Evolutionary conservation across 2,329 filamentous ascomycete genomes (phyloP).

Genomic region (Thermochaetoides dissita): DNA sequence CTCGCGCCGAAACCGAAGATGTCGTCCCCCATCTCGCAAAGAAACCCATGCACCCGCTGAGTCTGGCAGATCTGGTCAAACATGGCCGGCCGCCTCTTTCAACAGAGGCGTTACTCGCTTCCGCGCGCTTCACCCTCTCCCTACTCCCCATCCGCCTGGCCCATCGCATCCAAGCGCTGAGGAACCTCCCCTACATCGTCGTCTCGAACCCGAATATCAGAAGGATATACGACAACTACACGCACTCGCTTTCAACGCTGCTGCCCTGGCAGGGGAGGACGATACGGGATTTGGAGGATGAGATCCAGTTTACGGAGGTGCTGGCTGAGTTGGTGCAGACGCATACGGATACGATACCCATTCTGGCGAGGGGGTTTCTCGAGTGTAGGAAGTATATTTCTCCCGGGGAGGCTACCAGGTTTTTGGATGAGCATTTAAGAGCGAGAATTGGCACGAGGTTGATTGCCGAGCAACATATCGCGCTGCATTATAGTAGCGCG

Average conservation of each 20-base stretch:
- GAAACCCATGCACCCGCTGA: conserved; percentile 65
- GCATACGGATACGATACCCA: conserved; percentile 86
- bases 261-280: conserved; percentile 61
- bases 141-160: conserved; percentile 85
- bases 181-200: conserved; percentile 92
- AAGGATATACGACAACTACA: conserved; percentile 90
- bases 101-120: conserved; percentile 65
- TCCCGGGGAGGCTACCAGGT: conserved; percentile 68
- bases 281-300: conserved; percentile 69
- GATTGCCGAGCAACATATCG: conserved; percentile 93
- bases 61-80: conserved; percentile 75
- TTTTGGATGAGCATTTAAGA: conserved; percentile 85
- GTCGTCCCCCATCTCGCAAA: conserved; percentile 68
- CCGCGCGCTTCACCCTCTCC: conserved; percentile 88
- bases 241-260: conserved; percentile 81
- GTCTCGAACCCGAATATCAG: conserved; percentile 95
- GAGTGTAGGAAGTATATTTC: conserved; percentile 87
- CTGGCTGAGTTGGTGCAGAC: conserved; percentile 92
- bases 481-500: conserved; percentile 60
- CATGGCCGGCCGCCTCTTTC: conserved; percentile 75
- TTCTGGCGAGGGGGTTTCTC: conserved; percentile 80
- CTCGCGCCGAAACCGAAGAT: conserved; percentile 22
- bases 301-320: conserved; percentile 80
- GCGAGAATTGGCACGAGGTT: conserved; percentile 87
- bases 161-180: conserved; percentile 81